Conservation (phyloP, 805 yeast species). For the Cyberlindnera nakhonratchasimensis region DNA sequence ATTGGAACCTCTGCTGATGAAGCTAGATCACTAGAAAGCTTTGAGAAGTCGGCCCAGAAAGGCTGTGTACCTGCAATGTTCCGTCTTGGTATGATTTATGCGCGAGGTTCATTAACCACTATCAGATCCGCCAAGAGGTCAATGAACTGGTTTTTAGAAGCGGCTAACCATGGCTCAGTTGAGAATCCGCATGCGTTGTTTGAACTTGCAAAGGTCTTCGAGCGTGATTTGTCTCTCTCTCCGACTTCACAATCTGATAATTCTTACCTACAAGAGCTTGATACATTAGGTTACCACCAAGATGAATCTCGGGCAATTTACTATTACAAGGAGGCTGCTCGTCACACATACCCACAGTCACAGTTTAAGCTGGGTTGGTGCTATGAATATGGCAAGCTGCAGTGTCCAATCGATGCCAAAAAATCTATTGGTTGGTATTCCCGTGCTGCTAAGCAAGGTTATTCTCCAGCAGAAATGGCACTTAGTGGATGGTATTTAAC, state of each 20-base stretch:
- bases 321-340: slow-evolving; percentile 57
- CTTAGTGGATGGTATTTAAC: slow-evolving; percentile 76
- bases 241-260: slow-evolving; percentile 25
- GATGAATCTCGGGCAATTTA: slow-evolving; percentile 44
- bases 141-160: slow-evolving; percentile 49
- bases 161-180: slow-evolving; percentile 40
- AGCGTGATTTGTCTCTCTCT: slow-evolving; percentile 36
- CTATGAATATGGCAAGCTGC: slow-evolving; percentile 65
- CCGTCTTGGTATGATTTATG: slow-evolving; percentile 63
- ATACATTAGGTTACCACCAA: slow-evolving; percentile 28
- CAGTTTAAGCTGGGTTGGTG: slow-evolving; percentile 70
- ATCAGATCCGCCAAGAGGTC: slow-evolving; percentile 41
- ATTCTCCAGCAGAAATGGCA: slow-evolving; percentile 67
- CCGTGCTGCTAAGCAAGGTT: slow-evolving; percentile 56
- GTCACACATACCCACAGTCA: slow-evolving; percentile 57
- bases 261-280: slow-evolving; percentile 33
- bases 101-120: slow-evolving; percentile 45
- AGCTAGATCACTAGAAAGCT: slow-evolving; percentile 49
- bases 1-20: slow-evolving; percentile 46
- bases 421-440: slow-evolving; percentile 73
- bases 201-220: slow-evolving; percentile 56
- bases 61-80: slow-evolving; percentile 69
- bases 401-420: slow-evolving; percentile 48
- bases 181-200: slow-evolving; percentile 54
- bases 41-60: slow-evolving; percentile 55